Base-by-base conservation (phyloP, 768 basidiomycete genomes). In the Termitomyces titanicus region DNA sequence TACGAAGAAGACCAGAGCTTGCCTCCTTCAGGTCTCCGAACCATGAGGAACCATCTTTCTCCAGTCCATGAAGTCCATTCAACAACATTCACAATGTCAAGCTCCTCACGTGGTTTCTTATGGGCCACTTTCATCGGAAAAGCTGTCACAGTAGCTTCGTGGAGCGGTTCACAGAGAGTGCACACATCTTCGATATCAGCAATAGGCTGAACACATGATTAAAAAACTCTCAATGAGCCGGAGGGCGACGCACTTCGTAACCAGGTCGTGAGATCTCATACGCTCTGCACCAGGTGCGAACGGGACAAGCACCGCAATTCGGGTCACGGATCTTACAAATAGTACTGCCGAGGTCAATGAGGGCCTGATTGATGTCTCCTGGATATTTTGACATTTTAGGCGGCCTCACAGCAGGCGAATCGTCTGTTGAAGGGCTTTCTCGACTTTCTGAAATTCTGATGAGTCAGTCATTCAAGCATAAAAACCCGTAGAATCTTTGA, bases 331-430 rank as follows among this genome's bases (percentile, higher is more conserved):
- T 86, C 69, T 88, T 94, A 74, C 95, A 98, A 3, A 97, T 81
- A 3, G 93, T 96, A 66, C 90, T 91, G 47, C 95, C 95, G 7
- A 98, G 83, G 66, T 98, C 95, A 68, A 98, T 98, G 48, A 98
- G 76, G 13, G 91, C 94, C 72, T 97, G 89, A 64, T 96, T 96
- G 59, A 94, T 77, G 66, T 95, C 91, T 17, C 94, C 92, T 0
- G 93, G 82, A 58, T 79, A 68, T 33, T 80, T 76, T 40, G 64
- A 58, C 33, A 47, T 37, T 49, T 57, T 50, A 44, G 57, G 20
- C 18, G 56, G 47, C 12, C 54, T n/a, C n/a, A n/a, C 33, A 9
- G 22, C 6, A 43, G 43, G 17, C 10, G 43, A 27, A 15, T 24
- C 59, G 55, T 64, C 62, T 34, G 64, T 66, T 59, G 47, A 22